phyloP scores from a whole-genome alignment of 208 protist species.

The Acanthamoeba healyi region DNA sequence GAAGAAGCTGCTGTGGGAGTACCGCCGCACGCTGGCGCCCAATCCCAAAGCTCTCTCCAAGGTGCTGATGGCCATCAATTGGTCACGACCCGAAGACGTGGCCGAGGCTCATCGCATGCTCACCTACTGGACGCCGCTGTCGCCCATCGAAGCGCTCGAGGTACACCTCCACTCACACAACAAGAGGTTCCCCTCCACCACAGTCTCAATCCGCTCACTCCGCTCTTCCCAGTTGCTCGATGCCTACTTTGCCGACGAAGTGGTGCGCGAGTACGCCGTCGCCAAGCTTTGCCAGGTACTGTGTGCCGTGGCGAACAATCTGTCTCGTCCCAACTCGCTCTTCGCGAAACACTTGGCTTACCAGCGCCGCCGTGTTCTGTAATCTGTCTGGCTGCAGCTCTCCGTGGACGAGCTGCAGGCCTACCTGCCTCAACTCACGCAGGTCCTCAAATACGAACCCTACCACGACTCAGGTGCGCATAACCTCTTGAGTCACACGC shows the following conservation, averaged over 20 bases:
- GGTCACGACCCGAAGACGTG: constrained; percentile 60
- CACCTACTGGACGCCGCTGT: constrained; percentile 81
- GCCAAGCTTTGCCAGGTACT: constrained; percentile 80
- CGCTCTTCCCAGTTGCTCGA: constrained; percentile 88
- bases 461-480: constrained; percentile 88
- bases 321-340: neutral
- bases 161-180: too few relatives aligned
- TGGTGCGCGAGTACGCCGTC: constrained; percentile 86
- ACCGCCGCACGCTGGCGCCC: neutral
- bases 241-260: constrained; percentile 87
- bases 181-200: too few relatives aligned
- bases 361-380: too few relatives aligned
- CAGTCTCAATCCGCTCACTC: too few relatives aligned
- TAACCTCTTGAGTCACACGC: too few relatives aligned
- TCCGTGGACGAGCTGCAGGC: constrained; percentile 76
- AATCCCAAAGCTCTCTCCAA: constrained; percentile 1
- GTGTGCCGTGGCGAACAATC: constrained; percentile 83
- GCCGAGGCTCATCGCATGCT: constrained; percentile 83
- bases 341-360: too few relatives aligned
- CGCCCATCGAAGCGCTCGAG: constrained; percentile 85
- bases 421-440: constrained; percentile 87
- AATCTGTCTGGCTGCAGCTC: too few relatives aligned
- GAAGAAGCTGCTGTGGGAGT: constrained; percentile 33
- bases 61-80: constrained; percentile 1
- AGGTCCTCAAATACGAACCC: constrained; percentile 92